A percentile compares a stretch with the other conserved stretches of the same genome.
These are phyloP conservation scores for Leccinum subtestaceum DNA, from an alignment of 768 basidiomycete species.

Conservation along the genomic window DNA sequence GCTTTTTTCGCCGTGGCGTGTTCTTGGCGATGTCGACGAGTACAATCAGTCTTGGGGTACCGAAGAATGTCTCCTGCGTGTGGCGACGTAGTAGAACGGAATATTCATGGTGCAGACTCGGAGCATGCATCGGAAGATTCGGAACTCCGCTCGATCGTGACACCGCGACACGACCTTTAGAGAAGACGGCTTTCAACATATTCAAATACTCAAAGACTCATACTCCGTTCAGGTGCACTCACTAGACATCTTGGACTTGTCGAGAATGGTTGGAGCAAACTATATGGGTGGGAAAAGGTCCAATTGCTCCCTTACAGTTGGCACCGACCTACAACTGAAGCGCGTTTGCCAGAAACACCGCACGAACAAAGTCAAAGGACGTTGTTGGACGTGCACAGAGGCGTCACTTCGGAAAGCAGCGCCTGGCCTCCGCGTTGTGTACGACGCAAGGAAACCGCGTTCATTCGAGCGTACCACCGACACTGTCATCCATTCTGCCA, in stretches of 20 bases:
- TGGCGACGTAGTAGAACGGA: too few species aligned
- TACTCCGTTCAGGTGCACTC: not conserved
- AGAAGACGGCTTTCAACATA: too few species aligned
- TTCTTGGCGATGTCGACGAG: constrained; percentile 1
- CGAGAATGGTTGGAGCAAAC: constrained; percentile 61
- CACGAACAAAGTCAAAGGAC: constrained; percentile 58
- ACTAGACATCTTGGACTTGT: not conserved
- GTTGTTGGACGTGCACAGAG: constrained; percentile 52
- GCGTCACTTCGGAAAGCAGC: constrained; percentile 58
- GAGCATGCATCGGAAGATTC: too few species aligned
- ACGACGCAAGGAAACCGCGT: constrained; percentile 10
- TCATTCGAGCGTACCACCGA: not conserved
- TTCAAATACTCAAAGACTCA: not conserved
- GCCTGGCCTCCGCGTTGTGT: constrained; percentile 47
- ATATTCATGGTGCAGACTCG: too few species aligned
- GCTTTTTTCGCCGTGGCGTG: constrained; percentile 5
- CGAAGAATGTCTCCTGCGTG: not conserved
- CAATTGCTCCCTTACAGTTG: constrained; percentile 1
- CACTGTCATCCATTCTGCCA: constrained; percentile 13
- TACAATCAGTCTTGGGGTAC: constrained; percentile 3
- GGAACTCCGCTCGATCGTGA: not conserved
- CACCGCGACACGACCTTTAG: not conserved
- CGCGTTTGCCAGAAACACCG: constrained; percentile 47
- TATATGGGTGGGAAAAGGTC: constrained; percentile 77
- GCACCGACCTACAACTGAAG: not conserved